phyloP scores from a whole-genome alignment of 306 rosid genomes.

The Pyrus communis region DNA sequence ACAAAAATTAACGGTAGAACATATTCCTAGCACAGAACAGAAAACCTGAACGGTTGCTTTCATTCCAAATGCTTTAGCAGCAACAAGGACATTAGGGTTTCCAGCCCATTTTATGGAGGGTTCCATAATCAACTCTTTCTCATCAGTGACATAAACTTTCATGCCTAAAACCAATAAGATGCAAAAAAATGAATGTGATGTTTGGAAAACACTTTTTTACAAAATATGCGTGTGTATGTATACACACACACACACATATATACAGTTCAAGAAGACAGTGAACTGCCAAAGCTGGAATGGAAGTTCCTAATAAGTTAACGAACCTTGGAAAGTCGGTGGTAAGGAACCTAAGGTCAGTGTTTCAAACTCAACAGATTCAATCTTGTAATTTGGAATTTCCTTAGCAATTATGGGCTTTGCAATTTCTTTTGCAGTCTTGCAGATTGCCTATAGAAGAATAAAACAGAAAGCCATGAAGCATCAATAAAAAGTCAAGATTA shows the following conservation, averaged over 20 bases:
- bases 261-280: not conserved
- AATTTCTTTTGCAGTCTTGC: conserved; percentile 59
- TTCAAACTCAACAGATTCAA: conserved; percentile 72
- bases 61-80: conserved; percentile 77
- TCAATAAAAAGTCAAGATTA: not conserved
- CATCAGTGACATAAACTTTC: conserved; percentile 83
- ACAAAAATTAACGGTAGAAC: not conserved
- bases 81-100: conserved; percentile 70
- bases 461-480: not conserved
- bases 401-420: conserved; percentile 82
- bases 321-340: conserved; percentile 95
- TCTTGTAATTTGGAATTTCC: conserved; percentile 72
- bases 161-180: conserved; percentile 46
- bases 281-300: not conserved
- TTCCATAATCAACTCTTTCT: conserved; percentile 94
- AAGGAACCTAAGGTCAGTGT: conserved; percentile 64
- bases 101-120: conserved; percentile 88
- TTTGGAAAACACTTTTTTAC: not conserved
- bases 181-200: not conserved
- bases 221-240: not conserved
- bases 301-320: not conserved
- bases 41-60: conserved; percentile 81
- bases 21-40: not conserved
- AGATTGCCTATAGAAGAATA: conserved; percentile 52
- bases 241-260: no score